Conservation (phyloP, 495 filamentous ascomycete genomes). For the Neurospora intermedia region DNA sequence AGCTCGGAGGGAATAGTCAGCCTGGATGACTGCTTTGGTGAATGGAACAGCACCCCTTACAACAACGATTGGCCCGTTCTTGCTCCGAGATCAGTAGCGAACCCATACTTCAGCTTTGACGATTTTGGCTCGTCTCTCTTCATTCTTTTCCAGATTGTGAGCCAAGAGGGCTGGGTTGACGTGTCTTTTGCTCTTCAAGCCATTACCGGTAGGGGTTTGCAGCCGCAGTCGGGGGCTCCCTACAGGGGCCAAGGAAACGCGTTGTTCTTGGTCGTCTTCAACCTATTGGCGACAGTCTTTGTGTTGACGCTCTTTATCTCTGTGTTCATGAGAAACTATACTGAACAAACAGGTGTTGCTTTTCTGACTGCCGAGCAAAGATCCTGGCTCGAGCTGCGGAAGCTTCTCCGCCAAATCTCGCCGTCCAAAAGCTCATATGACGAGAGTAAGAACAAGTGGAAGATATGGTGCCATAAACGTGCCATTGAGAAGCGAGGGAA, state of each 20-base stretch:
- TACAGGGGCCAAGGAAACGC: conserved; percentile 64
- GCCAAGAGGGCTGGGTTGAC: conserved; percentile 93
- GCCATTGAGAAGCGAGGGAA: conserved; percentile 89
- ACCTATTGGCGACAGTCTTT: conserved; percentile 93
- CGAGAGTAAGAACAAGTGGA: conserved; percentile 62
- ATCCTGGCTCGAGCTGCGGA: conserved; percentile 92
- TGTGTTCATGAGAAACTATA: conserved; percentile 99
- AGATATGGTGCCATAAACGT: conserved; percentile 86
- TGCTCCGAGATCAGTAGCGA: conserved; percentile 67
- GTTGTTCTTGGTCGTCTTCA: conserved; percentile 92
- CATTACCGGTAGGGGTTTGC: conserved; percentile 63
- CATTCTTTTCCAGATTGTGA: conserved; percentile 98
- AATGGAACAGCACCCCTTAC: conserved; percentile 67
- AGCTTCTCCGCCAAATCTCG: conserved; percentile 84
- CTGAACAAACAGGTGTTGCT: conserved; percentile 94
- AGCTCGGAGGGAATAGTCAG: conserved; percentile 34
- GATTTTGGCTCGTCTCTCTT: conserved; percentile 86
- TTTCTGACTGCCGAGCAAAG: conserved; percentile 94
- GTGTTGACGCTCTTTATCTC: conserved; percentile 96
- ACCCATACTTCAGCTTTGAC: conserved; percentile 87
- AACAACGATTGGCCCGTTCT: conserved; percentile 65
- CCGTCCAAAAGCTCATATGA: conserved; percentile 81
- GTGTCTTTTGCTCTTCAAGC: conserved; percentile 75
- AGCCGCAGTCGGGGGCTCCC: conserved; percentile 51
- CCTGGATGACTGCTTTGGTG: conserved; percentile 68